Base-by-base conservation (phyloP, 208 protist genomes). In the Trypanosoma grayi region DNA sequence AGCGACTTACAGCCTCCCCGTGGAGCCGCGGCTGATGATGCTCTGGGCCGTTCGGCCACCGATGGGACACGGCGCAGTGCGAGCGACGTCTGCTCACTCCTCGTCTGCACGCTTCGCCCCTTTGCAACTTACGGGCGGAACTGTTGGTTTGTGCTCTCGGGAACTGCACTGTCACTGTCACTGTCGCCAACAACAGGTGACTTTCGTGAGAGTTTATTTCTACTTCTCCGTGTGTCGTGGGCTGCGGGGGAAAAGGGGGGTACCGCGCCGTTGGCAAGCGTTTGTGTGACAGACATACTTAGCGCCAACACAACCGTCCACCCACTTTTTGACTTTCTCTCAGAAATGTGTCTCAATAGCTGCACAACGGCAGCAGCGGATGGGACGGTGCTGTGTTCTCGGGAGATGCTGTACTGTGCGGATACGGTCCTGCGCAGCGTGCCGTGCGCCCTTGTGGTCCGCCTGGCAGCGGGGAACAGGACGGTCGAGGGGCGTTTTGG, bases 291-390 rank as follows among this genome's bases (percentile, higher is more conserved):
- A 9, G 62, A 68, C 31, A 36, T 60, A 39, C 9, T 52, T 47
- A 20, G 31, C 27, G 20, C 47, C 11, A 14, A 14, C 2, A 55
- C 20, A 24, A 20, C 60, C 18, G 51, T 27, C 31, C 27, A 52
- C 11, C 60, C 46, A 22, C 14, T 68, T 0, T 71, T 71, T 60
- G 50, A 55, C 27, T 44, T 71, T 57, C 45, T 62, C 18, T 45
- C 56, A 37, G 6, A 11, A 4, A 30, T 24, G n/a, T 4, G 25
- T 13, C 9, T 40, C 13, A 11, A 57, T 3, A 30, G 27, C 1
- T 48, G 20, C 34, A 18, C 18, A n/a, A 18, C 24, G 14, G 31
- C 34, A 43, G 2, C 7, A 39, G 25, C 10, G 2, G 3, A 25
- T 2, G 4, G 27, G 6, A 53, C 11, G 8, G 11, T 41, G 2